Percentiles rank a stretch among this genome's conserved stretches.
phyloP scores from a whole-genome alignment of 768 basidiomycete genomes.

The Collybia sp. region DNA sequence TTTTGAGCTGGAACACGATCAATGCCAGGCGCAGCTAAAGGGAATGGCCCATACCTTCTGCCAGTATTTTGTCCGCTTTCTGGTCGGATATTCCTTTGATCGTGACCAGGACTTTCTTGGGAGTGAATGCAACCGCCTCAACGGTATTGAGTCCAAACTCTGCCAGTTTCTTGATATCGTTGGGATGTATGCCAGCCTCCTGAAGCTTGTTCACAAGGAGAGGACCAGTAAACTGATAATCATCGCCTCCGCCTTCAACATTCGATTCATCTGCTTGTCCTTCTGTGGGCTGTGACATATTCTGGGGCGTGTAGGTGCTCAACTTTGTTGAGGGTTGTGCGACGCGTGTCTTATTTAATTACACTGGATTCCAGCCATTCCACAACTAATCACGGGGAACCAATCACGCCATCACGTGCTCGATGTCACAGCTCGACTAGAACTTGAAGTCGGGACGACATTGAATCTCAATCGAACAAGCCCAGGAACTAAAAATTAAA shows the following conservation, averaged over 20 bases:
- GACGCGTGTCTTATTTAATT: too few relatives aligned
- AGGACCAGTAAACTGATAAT: constrained; percentile 68
- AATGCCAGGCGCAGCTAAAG: constrained; percentile 4
- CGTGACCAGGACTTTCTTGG: constrained; percentile 84
- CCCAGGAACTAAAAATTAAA: too few relatives aligned
- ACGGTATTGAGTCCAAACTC: constrained; percentile 93
- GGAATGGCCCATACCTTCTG: constrained; percentile 62
- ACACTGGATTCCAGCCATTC: too few relatives aligned
- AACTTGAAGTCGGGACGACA: too few relatives aligned
- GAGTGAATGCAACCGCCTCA: constrained; percentile 94
- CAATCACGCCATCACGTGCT: too few relatives aligned
- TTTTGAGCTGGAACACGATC: constrained; percentile 57
- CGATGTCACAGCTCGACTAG: too few relatives aligned
- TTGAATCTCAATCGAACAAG: too few relatives aligned
- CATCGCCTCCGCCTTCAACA: constrained; percentile 42
- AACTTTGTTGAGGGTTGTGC: too few relatives aligned
- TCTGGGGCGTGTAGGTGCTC: too few relatives aligned
- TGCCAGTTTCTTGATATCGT: constrained; percentile 92
- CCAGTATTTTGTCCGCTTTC: constrained; percentile 95
- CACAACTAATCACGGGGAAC: too few relatives aligned
- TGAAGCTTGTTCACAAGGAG: constrained; percentile 80
- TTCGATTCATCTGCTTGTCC: constrained; percentile 29
- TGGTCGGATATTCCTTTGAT: constrained; percentile 97
- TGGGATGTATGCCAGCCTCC: constrained; percentile 83
- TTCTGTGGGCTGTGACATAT: constrained; percentile 57